phyloP scores from a whole-genome alignment of 176 grass and related monocot species.

The Aechmea fasciata region DNA sequence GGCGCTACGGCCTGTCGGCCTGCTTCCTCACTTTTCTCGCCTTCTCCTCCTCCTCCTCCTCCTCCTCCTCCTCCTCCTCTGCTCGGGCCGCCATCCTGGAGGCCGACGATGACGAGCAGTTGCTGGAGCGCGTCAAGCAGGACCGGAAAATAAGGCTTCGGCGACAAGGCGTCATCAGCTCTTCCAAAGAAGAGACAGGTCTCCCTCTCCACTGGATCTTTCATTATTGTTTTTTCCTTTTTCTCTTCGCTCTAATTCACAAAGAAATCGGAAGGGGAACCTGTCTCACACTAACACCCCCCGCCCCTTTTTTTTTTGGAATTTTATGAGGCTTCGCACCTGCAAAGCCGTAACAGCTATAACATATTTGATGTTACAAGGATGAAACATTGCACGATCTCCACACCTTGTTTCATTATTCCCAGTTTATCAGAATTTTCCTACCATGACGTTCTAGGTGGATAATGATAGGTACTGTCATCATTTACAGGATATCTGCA shows the following conservation, averaged over 20 bases:
- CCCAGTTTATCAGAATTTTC: not conserved
- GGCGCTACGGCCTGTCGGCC: conserved; percentile 29
- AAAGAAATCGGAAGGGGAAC: too few relatives aligned
- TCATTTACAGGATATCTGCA: conserved; percentile 71
- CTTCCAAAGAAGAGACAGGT: conserved; percentile 60
- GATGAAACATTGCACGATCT: not conserved
- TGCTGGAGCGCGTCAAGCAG: conserved; percentile 72
- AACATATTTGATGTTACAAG: not conserved
- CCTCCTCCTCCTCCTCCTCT: conserved; percentile 5
- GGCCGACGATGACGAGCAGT: conserved; percentile 74
- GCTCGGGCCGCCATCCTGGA: conserved; percentile 56
- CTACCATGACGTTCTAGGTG: not conserved
- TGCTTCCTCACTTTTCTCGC: conserved; percentile 40
- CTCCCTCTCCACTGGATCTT: not conserved
- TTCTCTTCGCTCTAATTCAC: not conserved
- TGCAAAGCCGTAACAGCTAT: not conserved
- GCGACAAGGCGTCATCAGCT: conserved; percentile 69
- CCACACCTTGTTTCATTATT: not conserved
- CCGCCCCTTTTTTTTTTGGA: too few relatives aligned
- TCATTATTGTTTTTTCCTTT: not conserved
- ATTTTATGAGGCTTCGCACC: not conserved
- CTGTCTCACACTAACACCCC: too few relatives aligned
- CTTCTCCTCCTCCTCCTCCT: conserved; percentile 2
- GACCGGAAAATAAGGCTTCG: conserved; percentile 78
- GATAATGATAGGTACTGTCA: conserved; percentile 14